Base-by-base conservation (phyloP, 345 rosid species). In the Rhodomyrtus tomentosa region DNA sequence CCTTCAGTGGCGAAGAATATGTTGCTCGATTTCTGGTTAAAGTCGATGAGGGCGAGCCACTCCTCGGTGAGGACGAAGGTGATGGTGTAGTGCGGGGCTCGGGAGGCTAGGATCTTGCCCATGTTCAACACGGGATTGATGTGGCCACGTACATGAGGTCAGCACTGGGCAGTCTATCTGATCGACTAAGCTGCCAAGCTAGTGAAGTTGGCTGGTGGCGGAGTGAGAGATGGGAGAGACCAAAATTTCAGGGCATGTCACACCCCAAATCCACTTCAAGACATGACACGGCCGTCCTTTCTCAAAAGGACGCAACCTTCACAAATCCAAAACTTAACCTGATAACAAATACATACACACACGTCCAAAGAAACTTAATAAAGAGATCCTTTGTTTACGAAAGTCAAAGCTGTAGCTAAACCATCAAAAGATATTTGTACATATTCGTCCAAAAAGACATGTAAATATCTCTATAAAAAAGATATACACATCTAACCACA, bases 51-150 rank as follows among this genome's bases (percentile, higher is more conserved):
- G 49, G 84, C 83, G 20, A 84, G 86, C 90, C 88, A 90, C 84
- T 90, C 91, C 51, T 90, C 83, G 6, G 89, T 90, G 76, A 87
- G 51, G 18, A 90, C 85, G 25, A 90, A 84, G 82, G 89, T 85
- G 85, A 87, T 62, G 21, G 50, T 42, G 84, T 87, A 38, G 50
- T 76, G 62, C 52, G 85, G 82, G 22, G 81, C 80, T 45, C 56
- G 84, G 55, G 87, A 86, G 48, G 83, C 83, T 20, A 90, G 84
- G 24, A 53, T 58, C 83, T 88, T 88, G 86, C 90, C 85, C 40
- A 88, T 84, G 87, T 86, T 88, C 90, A 90, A 80, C 90, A 87
- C 83, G 72, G 91, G 87, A 54, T 87, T 89, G 82, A 87, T 56
- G 84, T 88, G 90, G 74, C 88, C 90, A 50, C 88, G 76, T 1